Conservation (phyloP, 2,329 filamentous ascomycete species). For the Nothophaeocryptopus gaeumannii region DNA sequence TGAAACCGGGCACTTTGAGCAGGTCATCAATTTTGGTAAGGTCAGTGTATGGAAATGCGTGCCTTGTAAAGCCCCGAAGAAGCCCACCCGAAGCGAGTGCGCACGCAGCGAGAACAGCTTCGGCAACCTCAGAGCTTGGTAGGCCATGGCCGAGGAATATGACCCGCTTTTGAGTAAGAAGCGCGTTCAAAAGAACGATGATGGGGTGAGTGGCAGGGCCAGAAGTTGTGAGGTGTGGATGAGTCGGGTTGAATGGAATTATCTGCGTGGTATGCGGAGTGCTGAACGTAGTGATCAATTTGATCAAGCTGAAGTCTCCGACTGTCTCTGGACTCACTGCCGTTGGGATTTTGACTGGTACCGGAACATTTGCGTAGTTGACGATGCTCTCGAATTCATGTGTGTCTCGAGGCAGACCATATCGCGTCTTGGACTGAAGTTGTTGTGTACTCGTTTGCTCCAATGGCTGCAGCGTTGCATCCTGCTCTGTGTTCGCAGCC, state of each 20-base stretch:
- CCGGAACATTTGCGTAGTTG: slow-evolving; percentile 92
- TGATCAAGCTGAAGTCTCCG: slow-evolving; percentile 95
- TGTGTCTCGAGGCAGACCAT: slow-evolving; percentile 83
- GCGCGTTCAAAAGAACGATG: slow-evolving; percentile 88
- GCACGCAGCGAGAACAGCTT: slow-evolving; percentile 96
- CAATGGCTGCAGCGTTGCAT: slow-evolving; percentile 10
- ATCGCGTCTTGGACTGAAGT: slow-evolving; percentile 55
- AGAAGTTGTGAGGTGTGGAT: slow-evolving; percentile 90
- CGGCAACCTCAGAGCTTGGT: slow-evolving; percentile 91
- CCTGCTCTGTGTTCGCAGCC: slow-evolving; percentile 55
- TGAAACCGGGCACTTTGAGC: slow-evolving; percentile 92
- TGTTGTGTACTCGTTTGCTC: slow-evolving; percentile 35
- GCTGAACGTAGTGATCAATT: slow-evolving; percentile 92
- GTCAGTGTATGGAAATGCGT: slow-evolving; percentile 97
- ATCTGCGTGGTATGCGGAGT: slow-evolving; percentile 76
- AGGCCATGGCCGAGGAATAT: slow-evolving; percentile 95
- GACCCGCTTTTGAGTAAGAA: slow-evolving; percentile 92
- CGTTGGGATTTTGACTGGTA: slow-evolving; percentile 93
- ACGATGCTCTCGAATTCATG: slow-evolving; percentile 97
- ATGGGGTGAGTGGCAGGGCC: slow-evolving; percentile 89
- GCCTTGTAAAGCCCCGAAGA: slow-evolving; percentile 88
- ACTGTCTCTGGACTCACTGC: slow-evolving; percentile 93
- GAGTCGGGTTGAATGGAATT: slow-evolving; percentile 72
- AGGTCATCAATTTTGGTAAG: slow-evolving; percentile 96
- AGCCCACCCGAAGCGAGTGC: slow-evolving; percentile 88